A percentile compares a stretch with the other conserved stretches of the same genome.
These are phyloP conservation scores for Colletotrichum kahawae DNA, from an alignment of 2,329 filamentous ascomycete genomes.

Conservation along the genomic window DNA sequence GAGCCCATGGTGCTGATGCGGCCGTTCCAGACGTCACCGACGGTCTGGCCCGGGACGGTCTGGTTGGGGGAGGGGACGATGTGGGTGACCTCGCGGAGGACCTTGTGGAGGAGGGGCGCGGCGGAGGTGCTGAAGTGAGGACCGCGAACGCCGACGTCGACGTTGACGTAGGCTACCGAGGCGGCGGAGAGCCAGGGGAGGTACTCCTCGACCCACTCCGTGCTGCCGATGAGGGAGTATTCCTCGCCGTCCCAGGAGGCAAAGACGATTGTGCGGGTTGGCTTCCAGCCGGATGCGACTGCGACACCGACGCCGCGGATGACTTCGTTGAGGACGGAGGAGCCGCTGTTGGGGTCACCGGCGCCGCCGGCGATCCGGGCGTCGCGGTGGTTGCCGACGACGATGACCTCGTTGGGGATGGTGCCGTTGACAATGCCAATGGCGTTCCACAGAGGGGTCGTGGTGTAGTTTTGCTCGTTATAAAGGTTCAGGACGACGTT, in stretches of 20 bases:
- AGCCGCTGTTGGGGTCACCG: constrained; percentile 83
- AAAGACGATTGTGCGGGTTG: constrained; percentile 89
- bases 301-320: constrained; percentile 77
- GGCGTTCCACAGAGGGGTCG: constrained; percentile 86
- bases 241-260: constrained; percentile 85
- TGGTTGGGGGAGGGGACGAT: constrained; percentile 77
- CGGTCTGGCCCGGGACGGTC: constrained; percentile 72
- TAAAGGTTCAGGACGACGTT: constrained; percentile 72
- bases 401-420: constrained; percentile 81
- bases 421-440: constrained; percentile 92
- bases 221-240: constrained; percentile 84
- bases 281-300: constrained; percentile 60
- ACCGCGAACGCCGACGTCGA: constrained; percentile 77
- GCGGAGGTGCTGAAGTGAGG: constrained; percentile 68
- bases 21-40: constrained; percentile 71
- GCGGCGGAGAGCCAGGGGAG: constrained; percentile 77
- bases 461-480: constrained; percentile 84
- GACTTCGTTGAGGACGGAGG: constrained; percentile 79
- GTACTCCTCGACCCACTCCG: constrained; percentile 93
- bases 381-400: constrained; percentile 92
- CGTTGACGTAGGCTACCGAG: constrained; percentile 83
- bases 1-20: constrained; percentile 70
- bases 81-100: constrained; percentile 70
- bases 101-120: constrained; percentile 76
- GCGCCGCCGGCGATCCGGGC: constrained; percentile 86